These are phyloP conservation scores for Capronia coronata DNA, from an alignment of 2,329 filamentous ascomycete genomes.

Conservation along the genomic window DNA sequence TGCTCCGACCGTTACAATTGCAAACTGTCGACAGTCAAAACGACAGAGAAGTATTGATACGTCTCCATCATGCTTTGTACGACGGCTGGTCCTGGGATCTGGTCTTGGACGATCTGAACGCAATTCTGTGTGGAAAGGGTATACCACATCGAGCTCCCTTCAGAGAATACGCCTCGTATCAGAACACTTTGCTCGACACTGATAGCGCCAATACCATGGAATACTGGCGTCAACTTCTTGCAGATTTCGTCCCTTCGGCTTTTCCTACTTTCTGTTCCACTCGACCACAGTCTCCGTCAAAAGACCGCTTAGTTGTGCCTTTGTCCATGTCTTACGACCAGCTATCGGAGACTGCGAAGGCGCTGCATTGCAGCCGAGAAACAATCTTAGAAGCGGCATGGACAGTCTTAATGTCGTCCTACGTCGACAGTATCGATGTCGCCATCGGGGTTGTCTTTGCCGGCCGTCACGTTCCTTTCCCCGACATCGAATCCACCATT, in stretches of 20 bases:
- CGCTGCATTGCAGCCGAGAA: conserved; percentile 54
- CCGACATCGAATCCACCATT: conserved; percentile 63
- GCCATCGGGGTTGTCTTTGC: conserved; percentile 75
- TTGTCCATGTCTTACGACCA: conserved; percentile 32
- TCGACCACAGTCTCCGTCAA: background rate
- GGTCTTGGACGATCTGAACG: conserved; percentile 59
- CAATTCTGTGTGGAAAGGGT: conserved; percentile 39
- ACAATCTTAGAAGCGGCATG: conserved; percentile 70
- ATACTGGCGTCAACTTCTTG: conserved; percentile 66
- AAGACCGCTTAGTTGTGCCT: conserved; percentile 20
- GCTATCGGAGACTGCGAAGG: conserved; percentile 36
- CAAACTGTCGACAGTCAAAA: conserved; percentile 2
- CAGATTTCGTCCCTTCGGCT: conserved; percentile 47
- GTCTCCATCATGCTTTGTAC: conserved; percentile 77
- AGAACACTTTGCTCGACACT: conserved; percentile 27
- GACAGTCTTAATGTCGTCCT: conserved; percentile 57
- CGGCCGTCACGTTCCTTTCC: conserved; percentile 66
- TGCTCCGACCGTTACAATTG: conserved; percentile 56
- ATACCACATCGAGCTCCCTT: conserved; percentile 52
- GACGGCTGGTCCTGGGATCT: conserved; percentile 91
- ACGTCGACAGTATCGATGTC: conserved; percentile 60
- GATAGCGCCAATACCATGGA: background rate
- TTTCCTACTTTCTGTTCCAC: conserved; percentile 43
- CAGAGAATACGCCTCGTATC: conserved; percentile 50
- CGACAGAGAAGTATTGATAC: conserved; percentile 39